A percentile compares a stretch with the other conserved stretches of the same genome.
Conservation (phyloP, 2,329 filamentous ascomycete genomes). For the Diaporthe destruens region DNA sequence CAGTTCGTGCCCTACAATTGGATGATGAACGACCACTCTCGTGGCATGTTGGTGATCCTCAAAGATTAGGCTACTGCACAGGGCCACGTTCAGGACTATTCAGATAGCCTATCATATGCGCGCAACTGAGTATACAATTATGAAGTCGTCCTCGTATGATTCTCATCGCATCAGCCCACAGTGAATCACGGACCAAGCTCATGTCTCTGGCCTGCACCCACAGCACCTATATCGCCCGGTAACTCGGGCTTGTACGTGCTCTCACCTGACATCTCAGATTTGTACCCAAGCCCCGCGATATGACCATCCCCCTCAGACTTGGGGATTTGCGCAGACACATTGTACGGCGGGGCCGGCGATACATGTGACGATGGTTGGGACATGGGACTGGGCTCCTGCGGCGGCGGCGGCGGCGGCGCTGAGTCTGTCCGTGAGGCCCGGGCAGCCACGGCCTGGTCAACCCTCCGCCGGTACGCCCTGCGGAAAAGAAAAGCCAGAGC, state of each 20-base stretch:
- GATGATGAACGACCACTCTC: not conserved
- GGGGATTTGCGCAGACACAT: not conserved
- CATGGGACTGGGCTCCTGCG: slow-evolving; percentile 13
- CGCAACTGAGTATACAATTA: not conserved
- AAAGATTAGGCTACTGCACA: not conserved
- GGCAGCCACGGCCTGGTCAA: slow-evolving; percentile 17
- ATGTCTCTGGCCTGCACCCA: not conserved
- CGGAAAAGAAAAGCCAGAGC: not conserved
- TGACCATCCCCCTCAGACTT: slow-evolving; percentile 26
- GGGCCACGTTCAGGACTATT: not conserved
- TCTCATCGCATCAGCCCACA: not conserved
- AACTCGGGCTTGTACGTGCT: slow-evolving; percentile 10
- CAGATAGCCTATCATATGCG: not conserved
- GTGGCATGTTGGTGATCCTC: not conserved
- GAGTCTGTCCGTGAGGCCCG: not conserved
- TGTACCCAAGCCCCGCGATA: slow-evolving; percentile 24
- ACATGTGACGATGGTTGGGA: not conserved
- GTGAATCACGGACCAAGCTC: not conserved
- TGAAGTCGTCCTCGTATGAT: not conserved
- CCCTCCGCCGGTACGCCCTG: slow-evolving; percentile 9
- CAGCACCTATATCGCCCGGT: not conserved
- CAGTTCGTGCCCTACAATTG: not conserved
- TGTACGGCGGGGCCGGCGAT: not conserved
- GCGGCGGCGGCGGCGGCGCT: not conserved
- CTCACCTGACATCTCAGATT: slow-evolving; percentile 25